phyloP scores from a whole-genome alignment of 352 stramenopile species.

The Globisporangium megalacanthum region DNA sequence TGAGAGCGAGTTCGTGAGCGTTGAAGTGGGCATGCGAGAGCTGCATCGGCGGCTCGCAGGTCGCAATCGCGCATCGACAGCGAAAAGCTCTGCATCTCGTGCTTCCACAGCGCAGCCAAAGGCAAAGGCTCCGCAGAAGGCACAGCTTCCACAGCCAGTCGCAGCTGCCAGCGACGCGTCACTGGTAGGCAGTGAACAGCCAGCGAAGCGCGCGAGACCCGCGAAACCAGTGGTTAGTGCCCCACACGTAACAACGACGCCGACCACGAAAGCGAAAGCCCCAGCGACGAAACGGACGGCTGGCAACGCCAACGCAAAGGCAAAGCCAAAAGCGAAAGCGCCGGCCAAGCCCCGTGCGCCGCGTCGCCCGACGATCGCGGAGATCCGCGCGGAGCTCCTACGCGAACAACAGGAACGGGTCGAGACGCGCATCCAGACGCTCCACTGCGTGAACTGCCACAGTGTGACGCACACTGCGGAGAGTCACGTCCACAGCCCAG shows the following conservation, averaged over 20 bases:
- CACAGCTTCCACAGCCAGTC: too few relatives aligned
- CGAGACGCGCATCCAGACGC: slow-evolving; percentile 37
- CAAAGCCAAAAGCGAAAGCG: not conserved
- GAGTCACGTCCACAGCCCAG: not conserved
- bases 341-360: not conserved
- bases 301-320: too few relatives aligned
- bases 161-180: too few relatives aligned
- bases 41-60: slow-evolving; percentile 48
- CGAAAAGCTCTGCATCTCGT: not conserved
- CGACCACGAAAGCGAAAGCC: not conserved
- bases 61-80: slow-evolving; percentile 6
- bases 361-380: slow-evolving; percentile 27
- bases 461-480: slow-evolving; percentile 2
- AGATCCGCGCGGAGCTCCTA: slow-evolving; percentile 37
- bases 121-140: not conserved
- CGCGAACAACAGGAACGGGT: slow-evolving; percentile 49
- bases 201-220: slow-evolving; percentile 8
- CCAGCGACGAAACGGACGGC: not conserved
- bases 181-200: not conserved
- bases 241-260: not conserved
- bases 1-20: slow-evolving; percentile 70
- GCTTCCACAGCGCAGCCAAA: not conserved
- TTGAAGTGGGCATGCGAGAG: slow-evolving; percentile 67
- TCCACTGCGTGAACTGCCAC: slow-evolving; percentile 22
- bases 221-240: not conserved